A percentile compares a stretch with the other conserved stretches of the same genome.
Conservation (phyloP, 2,329 filamentous ascomycete species). For the Dactylellina cionopaga region DNA sequence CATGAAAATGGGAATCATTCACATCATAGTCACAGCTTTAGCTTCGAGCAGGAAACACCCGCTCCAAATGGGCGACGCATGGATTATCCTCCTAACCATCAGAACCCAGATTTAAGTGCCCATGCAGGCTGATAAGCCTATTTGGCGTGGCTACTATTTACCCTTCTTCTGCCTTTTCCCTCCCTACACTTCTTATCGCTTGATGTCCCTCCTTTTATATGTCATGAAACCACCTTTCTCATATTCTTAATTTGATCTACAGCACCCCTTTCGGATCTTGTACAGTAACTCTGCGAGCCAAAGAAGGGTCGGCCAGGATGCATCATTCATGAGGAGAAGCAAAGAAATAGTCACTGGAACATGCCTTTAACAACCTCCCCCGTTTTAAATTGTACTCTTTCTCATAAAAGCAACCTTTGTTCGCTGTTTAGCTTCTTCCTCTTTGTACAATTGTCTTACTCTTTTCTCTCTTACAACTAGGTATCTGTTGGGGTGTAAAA, state of each 20-base stretch:
- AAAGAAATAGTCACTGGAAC: slow-evolving; percentile 13
- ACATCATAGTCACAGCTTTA: slow-evolving; percentile 50
- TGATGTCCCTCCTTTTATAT: slow-evolving; percentile 5
- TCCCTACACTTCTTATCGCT: slow-evolving; percentile 29
- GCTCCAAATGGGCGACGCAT: slow-evolving; percentile 37
- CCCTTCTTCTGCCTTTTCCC: slow-evolving; percentile 3
- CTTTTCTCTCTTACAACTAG: slow-evolving; percentile 10
- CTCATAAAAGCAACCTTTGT: slow-evolving; percentile 28
- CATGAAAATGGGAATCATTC: slow-evolving; percentile 47
- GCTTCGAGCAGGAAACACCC: slow-evolving; percentile 37
- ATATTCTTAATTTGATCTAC: slow-evolving; percentile 3
- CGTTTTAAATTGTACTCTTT: not conserved
- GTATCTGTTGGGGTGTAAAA: slow-evolving; percentile 43
- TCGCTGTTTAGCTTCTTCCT: slow-evolving; percentile 1
- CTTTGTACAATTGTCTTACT: slow-evolving; percentile 34
- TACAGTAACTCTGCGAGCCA: slow-evolving; percentile 25
- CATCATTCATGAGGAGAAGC: not conserved
- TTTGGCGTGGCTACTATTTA: not conserved
- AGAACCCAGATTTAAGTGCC: slow-evolving; percentile 42
- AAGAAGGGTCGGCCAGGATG: slow-evolving; percentile 10
- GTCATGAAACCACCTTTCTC: slow-evolving; percentile 1
- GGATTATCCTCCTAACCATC: slow-evolving; percentile 38
- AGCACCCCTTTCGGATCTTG: slow-evolving; percentile 14
- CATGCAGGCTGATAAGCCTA: slow-evolving; percentile 14
- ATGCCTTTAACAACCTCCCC: not conserved